Evolutionary conservation across 2,329 filamentous ascomycete genomes (phyloP), one percentile per base, ranked within the genome.

Genomic region (Colletotrichum spinosum): DNA sequence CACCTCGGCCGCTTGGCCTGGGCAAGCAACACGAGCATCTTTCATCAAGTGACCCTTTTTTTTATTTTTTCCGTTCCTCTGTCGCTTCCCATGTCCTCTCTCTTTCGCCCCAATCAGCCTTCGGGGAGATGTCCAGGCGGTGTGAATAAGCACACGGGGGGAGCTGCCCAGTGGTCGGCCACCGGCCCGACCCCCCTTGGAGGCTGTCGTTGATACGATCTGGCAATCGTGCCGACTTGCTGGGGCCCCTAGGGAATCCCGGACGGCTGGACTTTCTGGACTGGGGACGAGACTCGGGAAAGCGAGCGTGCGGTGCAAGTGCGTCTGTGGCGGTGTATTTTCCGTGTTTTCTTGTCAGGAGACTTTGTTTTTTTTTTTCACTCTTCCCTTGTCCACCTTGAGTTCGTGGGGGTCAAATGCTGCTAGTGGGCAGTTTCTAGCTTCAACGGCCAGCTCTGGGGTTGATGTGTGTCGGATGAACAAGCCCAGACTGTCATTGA

Each of bases 211-310:
- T 48, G 46, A 63, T 12, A 62, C 53, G 53, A 63, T 63, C 63
- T 67, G 60, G 60, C 49, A 67, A 55, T 46, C 44, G 54, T 65
- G 60, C 64, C 60, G 64, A 65, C 60, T 67, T 65, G 60, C 53
- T 67, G 64, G 60, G 38, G 33, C 49, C 17, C 37, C 46, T 25
- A 38, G 41, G 44, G 25, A 25, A 4, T 63, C 37, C 62, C 60
- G 61, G 54, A 58, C 50, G 60, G 55, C 33, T 67, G 64, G 60
- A 65, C 64, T 46, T 66, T 48, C 63, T 63, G 37, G 33, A 57
- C 57, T 34, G 55, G 42, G n/a, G 17, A 25, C 25, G 15, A 45
- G 45, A 50, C 15, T 50, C 44, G 33, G 10, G 12, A 13, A 42
- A 8, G 2, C 10, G 8, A 46, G 25, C 10, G 9, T n/a, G 42